These are phyloP conservation scores for Pinus taeda DNA, from an alignment of 75 land plant genomes.

Conservation along the genomic window DNA sequence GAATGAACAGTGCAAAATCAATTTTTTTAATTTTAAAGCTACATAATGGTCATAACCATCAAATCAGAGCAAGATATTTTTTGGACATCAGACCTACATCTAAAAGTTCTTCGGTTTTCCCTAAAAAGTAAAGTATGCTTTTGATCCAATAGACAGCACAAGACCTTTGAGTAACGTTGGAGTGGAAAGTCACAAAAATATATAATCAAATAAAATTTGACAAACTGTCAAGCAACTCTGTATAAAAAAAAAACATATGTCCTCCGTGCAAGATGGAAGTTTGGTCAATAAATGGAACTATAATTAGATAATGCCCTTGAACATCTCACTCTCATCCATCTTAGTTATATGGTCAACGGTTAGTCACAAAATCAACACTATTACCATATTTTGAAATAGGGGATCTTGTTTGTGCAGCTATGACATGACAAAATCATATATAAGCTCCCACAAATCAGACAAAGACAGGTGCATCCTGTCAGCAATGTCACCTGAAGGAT, in stretches of 20 bases:
- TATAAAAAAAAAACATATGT: not conserved
- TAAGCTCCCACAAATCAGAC: too few species aligned
- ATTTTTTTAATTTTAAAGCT: not conserved
- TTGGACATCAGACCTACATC: constrained; percentile 1
- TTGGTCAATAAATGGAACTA: not conserved
- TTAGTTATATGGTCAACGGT: too few species aligned
- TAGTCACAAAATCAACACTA: too few species aligned
- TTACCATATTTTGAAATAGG: too few species aligned
- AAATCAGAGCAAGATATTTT: not conserved
- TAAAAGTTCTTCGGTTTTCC: not conserved
- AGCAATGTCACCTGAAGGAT: too few species aligned
- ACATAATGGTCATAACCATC: not conserved
- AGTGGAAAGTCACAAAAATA: not conserved
- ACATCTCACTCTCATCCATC: too few species aligned
- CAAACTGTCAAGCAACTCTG: not conserved
- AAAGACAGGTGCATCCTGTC: too few species aligned
- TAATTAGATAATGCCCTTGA: too few species aligned
- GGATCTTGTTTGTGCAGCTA: too few species aligned
- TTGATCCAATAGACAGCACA: not conserved
- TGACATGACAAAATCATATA: too few species aligned
- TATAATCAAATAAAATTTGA: not conserved
- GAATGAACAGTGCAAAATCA: not conserved
- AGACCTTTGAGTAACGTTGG: not conserved
- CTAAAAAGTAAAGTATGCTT: not conserved
- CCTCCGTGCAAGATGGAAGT: not conserved